Evolutionary conservation across 371 early-diverging fungal genomes (phyloP).

Genomic region (Mucor sp.): DNA sequence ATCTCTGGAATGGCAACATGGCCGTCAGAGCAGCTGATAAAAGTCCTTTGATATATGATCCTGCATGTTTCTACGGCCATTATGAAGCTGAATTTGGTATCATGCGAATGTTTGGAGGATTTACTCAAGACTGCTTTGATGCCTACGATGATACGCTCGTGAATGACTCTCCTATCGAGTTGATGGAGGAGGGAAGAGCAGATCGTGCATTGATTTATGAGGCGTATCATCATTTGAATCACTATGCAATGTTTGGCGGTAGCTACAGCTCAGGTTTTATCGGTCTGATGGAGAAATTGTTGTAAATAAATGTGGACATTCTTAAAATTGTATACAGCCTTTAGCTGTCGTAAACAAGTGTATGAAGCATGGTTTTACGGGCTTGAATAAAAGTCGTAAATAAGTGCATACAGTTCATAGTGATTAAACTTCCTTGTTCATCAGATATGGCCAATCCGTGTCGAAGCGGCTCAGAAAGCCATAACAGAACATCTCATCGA

Average conservation of each 20-base stretch:
- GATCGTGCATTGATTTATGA: constrained; percentile 29
- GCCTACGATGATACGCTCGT: constrained; percentile 11
- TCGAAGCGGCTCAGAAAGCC: no score
- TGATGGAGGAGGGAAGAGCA: constrained; percentile 6
- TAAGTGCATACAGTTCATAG: no score
- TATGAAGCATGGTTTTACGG: no score
- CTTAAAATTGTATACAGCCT: no score
- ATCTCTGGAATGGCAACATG: constrained; percentile 44
- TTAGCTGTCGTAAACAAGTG: no score
- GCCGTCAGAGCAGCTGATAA: constrained; percentile 5
- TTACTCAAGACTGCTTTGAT: constrained; percentile 15
- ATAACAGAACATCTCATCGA: no score
- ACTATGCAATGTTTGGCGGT: constrained; percentile 41
- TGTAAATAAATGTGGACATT: constrained; percentile 6
- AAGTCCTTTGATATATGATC: constrained; percentile 35
- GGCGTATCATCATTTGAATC: constrained; percentile 41
- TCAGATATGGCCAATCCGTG: no score
- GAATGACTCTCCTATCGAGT: background rate
- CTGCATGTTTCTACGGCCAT: constrained; percentile 37
- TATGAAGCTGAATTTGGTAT: constrained; percentile 39
- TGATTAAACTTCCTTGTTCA: no score
- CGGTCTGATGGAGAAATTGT: constrained; percentile 21
- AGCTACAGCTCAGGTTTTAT: constrained; percentile 25
- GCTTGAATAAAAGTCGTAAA: no score
- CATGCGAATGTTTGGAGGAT: constrained; percentile 43